Percentiles rank a stretch among this genome's conserved stretches.
Conservation (phyloP, 2,329 filamentous ascomycete species). For the Colletotrichum graminicola region DNA sequence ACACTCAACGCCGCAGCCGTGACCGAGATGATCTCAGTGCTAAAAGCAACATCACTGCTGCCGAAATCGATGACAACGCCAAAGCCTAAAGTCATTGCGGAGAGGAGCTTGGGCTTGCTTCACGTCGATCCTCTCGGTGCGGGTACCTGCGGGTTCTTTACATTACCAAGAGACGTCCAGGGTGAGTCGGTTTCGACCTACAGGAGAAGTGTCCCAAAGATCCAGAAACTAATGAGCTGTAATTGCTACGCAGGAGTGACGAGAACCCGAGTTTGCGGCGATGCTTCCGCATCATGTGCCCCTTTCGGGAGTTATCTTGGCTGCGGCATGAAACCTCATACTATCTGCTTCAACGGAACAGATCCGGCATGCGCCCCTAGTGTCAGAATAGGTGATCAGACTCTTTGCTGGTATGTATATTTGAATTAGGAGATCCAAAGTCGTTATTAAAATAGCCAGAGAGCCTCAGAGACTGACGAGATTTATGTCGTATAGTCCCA, state of each 20-base stretch:
- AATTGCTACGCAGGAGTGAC: neutral
- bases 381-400: conserved; percentile 1
- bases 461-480: neutral
- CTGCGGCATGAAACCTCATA: conserved; percentile 2
- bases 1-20: neutral
- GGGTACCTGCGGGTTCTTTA: conserved; percentile 61
- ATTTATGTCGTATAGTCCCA: neutral
- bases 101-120: neutral
- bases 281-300: neutral
- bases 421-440: too few relatives aligned
- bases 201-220: neutral
- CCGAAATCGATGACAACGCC: neutral
- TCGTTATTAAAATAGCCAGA: too few relatives aligned
- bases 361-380: conserved; percentile 12
- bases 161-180: neutral
- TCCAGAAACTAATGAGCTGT: neutral
- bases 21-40: neutral
- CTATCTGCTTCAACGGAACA: neutral
- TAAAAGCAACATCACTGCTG: neutral
- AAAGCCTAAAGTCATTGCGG: neutral
- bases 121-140: conserved; percentile 58
- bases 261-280: conserved; percentile 16
- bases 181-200: neutral
- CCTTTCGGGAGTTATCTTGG: conserved; percentile 6
- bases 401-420: conserved; percentile 30